phyloP scores from a whole-genome alignment of 148 eudicot species.

The Cornus suecica region DNA sequence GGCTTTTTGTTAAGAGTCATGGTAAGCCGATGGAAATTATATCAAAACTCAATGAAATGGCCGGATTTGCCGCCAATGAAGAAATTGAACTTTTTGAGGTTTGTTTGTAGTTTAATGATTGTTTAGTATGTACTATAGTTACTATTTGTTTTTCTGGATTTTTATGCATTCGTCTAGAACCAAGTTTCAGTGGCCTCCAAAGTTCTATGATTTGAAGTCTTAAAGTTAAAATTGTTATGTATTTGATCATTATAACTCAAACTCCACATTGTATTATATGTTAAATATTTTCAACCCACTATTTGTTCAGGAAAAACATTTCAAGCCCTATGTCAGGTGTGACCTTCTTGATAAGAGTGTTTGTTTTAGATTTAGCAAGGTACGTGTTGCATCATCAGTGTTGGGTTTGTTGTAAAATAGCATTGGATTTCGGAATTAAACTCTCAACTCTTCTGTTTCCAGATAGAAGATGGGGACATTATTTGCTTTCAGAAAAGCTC shows the following conservation, averaged over 20 bases:
- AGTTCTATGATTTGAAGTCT: too few relatives aligned
- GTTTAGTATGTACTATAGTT: not conserved
- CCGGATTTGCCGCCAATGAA: conserved; percentile 76
- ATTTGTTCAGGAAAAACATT: conserved; percentile 65
- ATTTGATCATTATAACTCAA: too few relatives aligned
- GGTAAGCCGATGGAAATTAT: conserved; percentile 66
- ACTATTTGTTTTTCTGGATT: not conserved
- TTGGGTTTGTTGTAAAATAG: not conserved
- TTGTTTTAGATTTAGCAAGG: conserved; percentile 67
- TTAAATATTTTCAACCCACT: not conserved
- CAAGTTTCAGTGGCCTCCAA: too few relatives aligned
- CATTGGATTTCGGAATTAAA: not conserved
- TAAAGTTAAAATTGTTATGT: too few relatives aligned
- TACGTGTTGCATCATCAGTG: conserved; percentile 13
- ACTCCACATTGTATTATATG: not conserved
- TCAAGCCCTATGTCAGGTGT: conserved; percentile 79
- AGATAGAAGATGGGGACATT: conserved; percentile 95
- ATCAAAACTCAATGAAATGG: conserved; percentile 66
- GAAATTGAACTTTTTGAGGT: conserved; percentile 86
- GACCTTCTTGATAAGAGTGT: conserved; percentile 55
- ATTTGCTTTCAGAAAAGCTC: conserved; percentile 72
- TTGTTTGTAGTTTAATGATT: conserved; percentile 4
- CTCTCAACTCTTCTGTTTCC: conserved; percentile 10
- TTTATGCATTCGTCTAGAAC: too few relatives aligned
- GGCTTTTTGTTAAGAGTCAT: conserved; percentile 63